A percentile compares a stretch with the other conserved stretches of the same genome.
Evolutionary conservation across 2,329 filamentous ascomycete species (phyloP).

Genomic region (Talaromyces rugulosus): DNA sequence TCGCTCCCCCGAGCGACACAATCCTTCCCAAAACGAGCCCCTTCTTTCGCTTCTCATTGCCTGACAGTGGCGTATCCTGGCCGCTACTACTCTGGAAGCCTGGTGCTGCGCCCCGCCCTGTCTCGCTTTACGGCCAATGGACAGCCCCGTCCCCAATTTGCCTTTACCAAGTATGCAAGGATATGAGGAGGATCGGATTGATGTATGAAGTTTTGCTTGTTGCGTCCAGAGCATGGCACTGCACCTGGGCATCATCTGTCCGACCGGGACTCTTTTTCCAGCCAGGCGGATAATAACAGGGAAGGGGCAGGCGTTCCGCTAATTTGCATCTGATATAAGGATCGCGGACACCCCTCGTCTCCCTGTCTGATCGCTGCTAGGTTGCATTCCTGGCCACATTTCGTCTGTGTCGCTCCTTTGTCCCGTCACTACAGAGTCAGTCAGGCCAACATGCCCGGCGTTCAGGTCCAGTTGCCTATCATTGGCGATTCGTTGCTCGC

Average conservation of each 20-base stretch:
- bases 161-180: conserved; percentile 37
- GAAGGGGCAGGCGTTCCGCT: conserved; percentile 10
- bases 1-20: conserved; percentile 14
- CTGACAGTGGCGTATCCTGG: background rate
- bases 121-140: conserved; percentile 9
- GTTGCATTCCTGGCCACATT: conserved; percentile 10
- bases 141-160: background rate
- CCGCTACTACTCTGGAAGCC: background rate
- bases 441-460: conserved; percentile 26
- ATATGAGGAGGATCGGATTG: conserved; percentile 21
- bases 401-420: conserved; percentile 5
- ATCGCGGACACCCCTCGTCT: conserved; percentile 6
- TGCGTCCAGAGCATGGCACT: conserved; percentile 24
- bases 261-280: conserved; percentile 8
- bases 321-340: conserved; percentile 10
- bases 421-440: conserved; percentile 14
- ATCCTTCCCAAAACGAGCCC: conserved; percentile 5
- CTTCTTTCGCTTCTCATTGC: conserved; percentile 2
- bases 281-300: conserved; percentile 2
- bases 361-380: conserved; percentile 11
- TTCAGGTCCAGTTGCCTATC: conserved; percentile 23
- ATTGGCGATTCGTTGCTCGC: conserved; percentile 17
- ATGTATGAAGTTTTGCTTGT: conserved; percentile 17
- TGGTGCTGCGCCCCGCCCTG: conserved; percentile 6
- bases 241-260: conserved; percentile 23